phyloP scores from a whole-genome alignment of 306 rosid species.

The Gastrolobium villosum region DNA sequence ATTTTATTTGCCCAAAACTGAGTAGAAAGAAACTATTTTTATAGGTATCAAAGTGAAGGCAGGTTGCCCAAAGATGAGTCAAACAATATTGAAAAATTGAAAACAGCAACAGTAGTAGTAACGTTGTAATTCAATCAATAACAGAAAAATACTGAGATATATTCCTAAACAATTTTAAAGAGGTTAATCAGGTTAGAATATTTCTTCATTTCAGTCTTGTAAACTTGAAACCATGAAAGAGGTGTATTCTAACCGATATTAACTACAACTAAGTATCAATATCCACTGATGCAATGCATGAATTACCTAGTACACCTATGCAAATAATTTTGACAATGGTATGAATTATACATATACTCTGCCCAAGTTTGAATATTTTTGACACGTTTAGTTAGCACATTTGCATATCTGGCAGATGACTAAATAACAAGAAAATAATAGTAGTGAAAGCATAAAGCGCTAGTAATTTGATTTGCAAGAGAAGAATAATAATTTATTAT shows the following conservation, averaged over 20 bases:
- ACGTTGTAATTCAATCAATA: not conserved
- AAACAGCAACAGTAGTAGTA: not conserved
- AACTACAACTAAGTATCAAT: not conserved
- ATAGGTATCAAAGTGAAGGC: not conserved
- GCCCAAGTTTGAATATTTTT: not conserved
- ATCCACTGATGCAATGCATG: constrained; percentile 3
- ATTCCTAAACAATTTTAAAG: constrained; percentile 2
- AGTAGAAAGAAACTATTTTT: not conserved
- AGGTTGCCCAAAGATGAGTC: not conserved
- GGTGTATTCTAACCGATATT: not conserved
- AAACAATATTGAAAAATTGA: constrained; percentile 3
- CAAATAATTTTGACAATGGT: not conserved
- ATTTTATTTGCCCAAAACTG: not conserved
- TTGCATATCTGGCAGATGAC: not conserved
- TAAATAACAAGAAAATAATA: not conserved
- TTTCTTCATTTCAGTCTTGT: not conserved
- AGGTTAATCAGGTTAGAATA: not conserved
- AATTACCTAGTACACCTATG: not conserved
- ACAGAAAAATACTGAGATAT: constrained; percentile 6
- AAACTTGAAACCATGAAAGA: not conserved
- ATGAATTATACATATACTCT: not conserved
- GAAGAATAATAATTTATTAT: not conserved
- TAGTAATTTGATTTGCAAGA: not conserved
- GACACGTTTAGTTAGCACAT: not conserved
- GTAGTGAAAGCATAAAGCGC: not conserved